Base-by-base conservation (phyloP, 352 stramenopile genomes). In the Chrysophaeum taylorii region DNA sequence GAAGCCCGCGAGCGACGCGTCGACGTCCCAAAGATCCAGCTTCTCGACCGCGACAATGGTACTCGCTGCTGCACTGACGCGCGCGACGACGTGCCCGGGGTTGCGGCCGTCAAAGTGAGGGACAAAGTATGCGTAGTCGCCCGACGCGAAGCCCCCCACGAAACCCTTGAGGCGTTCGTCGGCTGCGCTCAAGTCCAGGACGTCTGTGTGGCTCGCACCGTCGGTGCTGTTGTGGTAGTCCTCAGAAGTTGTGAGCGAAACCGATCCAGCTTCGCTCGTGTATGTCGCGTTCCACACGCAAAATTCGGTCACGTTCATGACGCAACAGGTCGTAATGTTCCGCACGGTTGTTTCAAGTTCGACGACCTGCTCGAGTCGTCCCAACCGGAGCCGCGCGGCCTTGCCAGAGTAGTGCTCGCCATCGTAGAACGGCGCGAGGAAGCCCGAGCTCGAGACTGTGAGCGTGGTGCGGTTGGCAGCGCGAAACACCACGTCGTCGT, bases 41-140 rank as follows among this genome's bases (percentile, higher is more conserved):
- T 27, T 31, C 27, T 71, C 31, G 36, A 52, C 48, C 16, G 42
- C 29, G 48, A 23, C 16, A 21, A 35, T 7, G 18, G 15, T 52
- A 21, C 53, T 54, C 15, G 33, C 43, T 2, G 18, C 54, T 15
- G 45, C 36, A 0, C 43, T 16, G 31, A 72, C 50, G 14, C 68
- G 42, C 29, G 38, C 68, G 36, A 73, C 33, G 23, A 41, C 38
- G 68, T 67, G 43, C 52, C 43, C 50, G 23, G 50, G 66, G 18
- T 70, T 35, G 18, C 35, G 42, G 23, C 68, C 68, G 68, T 73
- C 66, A 37, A 73, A 73, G 68, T 68, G 48, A 12, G 68, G 68
- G 21, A 73, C 68, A n/a, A 73, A 73, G 38, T 73, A 73, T 29
- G 54, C 68, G 25, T 57, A 57, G n/a, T 70, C 39, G 50, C 53